Conservation (phyloP, 169 alveolate species). For the Eimeria acervulina region DNA sequence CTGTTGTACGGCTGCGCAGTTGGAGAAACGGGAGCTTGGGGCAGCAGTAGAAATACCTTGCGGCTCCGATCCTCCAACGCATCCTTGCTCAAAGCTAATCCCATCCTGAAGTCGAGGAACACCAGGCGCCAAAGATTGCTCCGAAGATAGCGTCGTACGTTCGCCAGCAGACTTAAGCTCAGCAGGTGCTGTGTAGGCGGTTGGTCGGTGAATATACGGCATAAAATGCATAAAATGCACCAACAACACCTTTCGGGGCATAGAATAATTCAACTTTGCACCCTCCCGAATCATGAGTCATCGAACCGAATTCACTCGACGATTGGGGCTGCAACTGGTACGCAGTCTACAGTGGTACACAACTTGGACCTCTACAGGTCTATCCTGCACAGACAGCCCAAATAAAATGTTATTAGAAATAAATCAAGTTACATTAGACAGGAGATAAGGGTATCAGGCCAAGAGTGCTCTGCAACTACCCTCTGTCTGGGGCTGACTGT, state of each 20-base stretch:
- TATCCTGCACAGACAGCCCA: not conserved
- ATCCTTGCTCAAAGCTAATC: constrained; percentile 21
- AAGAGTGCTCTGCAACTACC: no score
- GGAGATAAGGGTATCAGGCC: no score
- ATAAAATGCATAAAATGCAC: not conserved
- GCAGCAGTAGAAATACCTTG: not conserved
- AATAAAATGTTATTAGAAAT: no score
- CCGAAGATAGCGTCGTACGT: not conserved
- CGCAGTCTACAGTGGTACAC: not conserved
- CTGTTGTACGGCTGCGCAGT: not conserved
- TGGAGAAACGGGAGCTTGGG: not conserved
- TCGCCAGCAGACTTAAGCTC: not conserved
- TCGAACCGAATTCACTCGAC: not conserved
- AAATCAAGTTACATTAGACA: not conserved
- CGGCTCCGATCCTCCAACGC: not conserved
- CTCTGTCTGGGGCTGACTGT: no score
- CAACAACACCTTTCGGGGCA: not conserved
- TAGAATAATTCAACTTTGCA: not conserved
- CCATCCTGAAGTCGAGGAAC: constrained; percentile 1
- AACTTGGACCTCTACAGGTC: not conserved
- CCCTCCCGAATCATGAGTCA: not conserved
- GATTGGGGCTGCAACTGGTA: constrained; percentile 46
- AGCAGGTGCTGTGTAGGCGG: not conserved
- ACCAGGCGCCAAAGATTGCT: not conserved
- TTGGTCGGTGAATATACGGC: not conserved